phyloP scores from a whole-genome alignment of 148 eudicot genomes.

The Chenopodium album region DNA sequence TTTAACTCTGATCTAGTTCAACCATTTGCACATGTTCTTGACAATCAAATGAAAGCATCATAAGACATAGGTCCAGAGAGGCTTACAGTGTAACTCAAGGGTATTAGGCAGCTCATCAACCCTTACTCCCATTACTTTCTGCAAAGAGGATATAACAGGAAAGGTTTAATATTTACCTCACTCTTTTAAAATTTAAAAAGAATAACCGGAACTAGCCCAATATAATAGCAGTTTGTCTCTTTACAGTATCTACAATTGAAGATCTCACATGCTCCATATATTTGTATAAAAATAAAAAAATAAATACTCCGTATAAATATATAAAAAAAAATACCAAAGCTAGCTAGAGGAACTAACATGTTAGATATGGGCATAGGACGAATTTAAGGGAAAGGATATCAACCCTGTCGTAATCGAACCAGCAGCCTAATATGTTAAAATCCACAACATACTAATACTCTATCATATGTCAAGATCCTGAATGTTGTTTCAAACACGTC shows the following conservation, averaged over 20 bases:
- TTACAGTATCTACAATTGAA: not conserved
- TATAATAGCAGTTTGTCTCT: not conserved
- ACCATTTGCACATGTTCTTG: too few relatives aligned
- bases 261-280: not conserved
- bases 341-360: not conserved
- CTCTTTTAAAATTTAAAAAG: too few relatives aligned
- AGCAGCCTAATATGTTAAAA: conserved; percentile 39
- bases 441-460: not conserved
- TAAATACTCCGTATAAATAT: too few relatives aligned
- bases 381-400: not conserved
- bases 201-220: not conserved
- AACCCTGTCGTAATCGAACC: conserved; percentile 26
- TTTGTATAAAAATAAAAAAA: too few relatives aligned
- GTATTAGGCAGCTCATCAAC: too few relatives aligned
- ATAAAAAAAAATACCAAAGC: not conserved
- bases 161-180: too few relatives aligned
- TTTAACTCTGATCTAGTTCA: too few relatives aligned
- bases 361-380: not conserved
- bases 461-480: not conserved
- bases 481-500: not conserved
- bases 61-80: too few relatives aligned
- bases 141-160: too few relatives aligned
- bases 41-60: too few relatives aligned
- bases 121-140: too few relatives aligned
- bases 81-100: too few relatives aligned